These are phyloP conservation scores for Agrocybe chaxingu DNA, from an alignment of 768 basidiomycete genomes.

Conservation along the genomic window DNA sequence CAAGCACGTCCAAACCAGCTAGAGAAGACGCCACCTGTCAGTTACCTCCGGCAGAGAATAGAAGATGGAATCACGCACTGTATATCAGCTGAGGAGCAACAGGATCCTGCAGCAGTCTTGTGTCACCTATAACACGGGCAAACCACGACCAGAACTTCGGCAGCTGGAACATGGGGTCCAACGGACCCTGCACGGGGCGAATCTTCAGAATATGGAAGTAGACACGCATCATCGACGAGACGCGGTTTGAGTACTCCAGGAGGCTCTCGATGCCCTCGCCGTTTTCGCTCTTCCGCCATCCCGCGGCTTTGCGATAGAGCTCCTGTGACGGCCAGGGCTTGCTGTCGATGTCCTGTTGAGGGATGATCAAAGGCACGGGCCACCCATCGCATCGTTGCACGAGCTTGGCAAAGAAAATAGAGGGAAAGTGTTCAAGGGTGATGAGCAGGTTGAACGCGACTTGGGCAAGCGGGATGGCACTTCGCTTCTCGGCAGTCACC, in stretches of 20 bases:
- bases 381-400: conserved; percentile 88
- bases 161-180: conserved; percentile 55
- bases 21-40: conserved; percentile 5
- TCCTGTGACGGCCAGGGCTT: conserved; percentile 38
- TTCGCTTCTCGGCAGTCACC: conserved; percentile 82
- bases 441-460: conserved; percentile 73
- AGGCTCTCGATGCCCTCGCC: conserved; percentile 47
- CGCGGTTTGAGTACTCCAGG: conserved; percentile 61
- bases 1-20: conserved; percentile 75
- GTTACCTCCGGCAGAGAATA: conserved; percentile 2
- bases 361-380: conserved; percentile 69
- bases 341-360: conserved; percentile 47
- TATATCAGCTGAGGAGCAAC: conserved; percentile 68
- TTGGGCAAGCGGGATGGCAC: conserved; percentile 78
- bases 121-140: conserved; percentile 54
- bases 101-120: conserved; percentile 48
- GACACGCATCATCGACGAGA: conserved; percentile 80
- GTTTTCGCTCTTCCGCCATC: conserved; percentile 43
- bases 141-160: conserved; percentile 74
- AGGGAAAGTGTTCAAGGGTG: conserved; percentile 52
- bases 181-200: conserved; percentile 32
- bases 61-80: conserved; percentile 39
- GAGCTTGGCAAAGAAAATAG: conserved; percentile 81
- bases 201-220: conserved; percentile 74
- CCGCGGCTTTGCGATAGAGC: conserved; percentile 48